These are phyloP conservation scores for Penicillium crustosum DNA, from an alignment of 2,329 filamentous ascomycete species.

Conservation along the genomic window DNA sequence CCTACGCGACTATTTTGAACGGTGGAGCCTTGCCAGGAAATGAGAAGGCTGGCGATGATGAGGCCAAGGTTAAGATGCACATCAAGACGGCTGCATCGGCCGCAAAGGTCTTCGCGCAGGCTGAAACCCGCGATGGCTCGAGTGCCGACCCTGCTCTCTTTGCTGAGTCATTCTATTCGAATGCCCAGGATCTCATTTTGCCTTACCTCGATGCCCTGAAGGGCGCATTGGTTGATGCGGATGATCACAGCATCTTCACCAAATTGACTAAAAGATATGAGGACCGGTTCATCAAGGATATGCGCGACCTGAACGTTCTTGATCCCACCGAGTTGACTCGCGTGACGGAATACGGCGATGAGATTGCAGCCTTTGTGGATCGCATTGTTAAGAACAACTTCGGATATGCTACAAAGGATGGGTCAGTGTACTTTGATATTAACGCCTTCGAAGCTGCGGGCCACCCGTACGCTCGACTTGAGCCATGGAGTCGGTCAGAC, in stretches of 20 bases:
- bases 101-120: slow-evolving; percentile 50
- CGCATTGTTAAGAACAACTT: slow-evolving; percentile 81
- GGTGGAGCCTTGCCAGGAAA: slow-evolving; percentile 57
- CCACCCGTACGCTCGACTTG: slow-evolving; percentile 79
- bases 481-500: slow-evolving; percentile 82
- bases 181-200: slow-evolving; percentile 68
- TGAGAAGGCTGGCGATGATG: slow-evolving; percentile 66
- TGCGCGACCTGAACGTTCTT: slow-evolving; percentile 81
- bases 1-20: slow-evolving; percentile 55
- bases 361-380: slow-evolving; percentile 83
- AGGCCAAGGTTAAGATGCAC: slow-evolving; percentile 90
- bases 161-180: slow-evolving; percentile 54
- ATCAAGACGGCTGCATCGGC: slow-evolving; percentile 62
- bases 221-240: slow-evolving; percentile 57
- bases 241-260: slow-evolving; percentile 76
- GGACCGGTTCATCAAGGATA: slow-evolving; percentile 81
- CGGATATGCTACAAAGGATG: slow-evolving; percentile 71
- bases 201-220: slow-evolving; percentile 73
- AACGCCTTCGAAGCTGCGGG: slow-evolving; percentile 78
- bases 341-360: slow-evolving; percentile 87
- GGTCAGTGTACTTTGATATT: slow-evolving; percentile 94
- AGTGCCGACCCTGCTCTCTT: slow-evolving; percentile 26
- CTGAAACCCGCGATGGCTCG: slow-evolving; percentile 24
- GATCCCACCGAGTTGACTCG: slow-evolving; percentile 78
- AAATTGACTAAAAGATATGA: slow-evolving; percentile 84